Percentiles rank a stretch among this genome's conserved stretches.
Conservation (phyloP, 306 rosid genomes). For the Pterocarpus santalinus region DNA sequence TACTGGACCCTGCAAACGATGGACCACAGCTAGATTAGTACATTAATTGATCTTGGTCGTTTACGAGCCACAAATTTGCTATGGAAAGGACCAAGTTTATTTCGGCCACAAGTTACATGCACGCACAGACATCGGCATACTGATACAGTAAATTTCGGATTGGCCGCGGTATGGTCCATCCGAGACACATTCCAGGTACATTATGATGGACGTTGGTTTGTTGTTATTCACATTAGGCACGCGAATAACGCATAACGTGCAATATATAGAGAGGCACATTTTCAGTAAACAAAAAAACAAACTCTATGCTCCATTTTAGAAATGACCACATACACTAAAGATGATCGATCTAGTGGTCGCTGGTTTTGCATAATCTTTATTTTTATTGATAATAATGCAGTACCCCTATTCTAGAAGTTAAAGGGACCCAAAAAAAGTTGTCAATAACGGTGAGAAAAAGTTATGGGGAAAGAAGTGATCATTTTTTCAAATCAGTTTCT, state of each 20-base stretch:
- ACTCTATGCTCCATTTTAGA: constrained; percentile 26
- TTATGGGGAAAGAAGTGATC: constrained; percentile 27
- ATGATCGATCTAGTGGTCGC: constrained; percentile 35
- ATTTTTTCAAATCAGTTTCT: constrained; percentile 39
- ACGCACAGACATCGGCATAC: constrained; percentile 25
- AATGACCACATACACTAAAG: constrained; percentile 26
- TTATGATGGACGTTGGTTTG: constrained; percentile 28
- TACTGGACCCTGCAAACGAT: constrained; percentile 36
- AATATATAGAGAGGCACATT: constrained; percentile 21
- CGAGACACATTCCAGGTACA: background rate
- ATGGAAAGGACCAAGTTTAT: constrained; percentile 31
- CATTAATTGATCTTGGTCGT: constrained; percentile 28
- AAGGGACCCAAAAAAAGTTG: constrained; percentile 21
- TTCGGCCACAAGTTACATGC: constrained; percentile 16
- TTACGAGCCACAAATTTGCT: constrained; percentile 48
- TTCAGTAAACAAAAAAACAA: constrained; percentile 31
- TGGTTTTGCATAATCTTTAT: constrained; percentile 41
- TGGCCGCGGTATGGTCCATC: constrained; percentile 42
- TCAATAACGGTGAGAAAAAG: constrained; percentile 47
- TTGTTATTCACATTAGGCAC: constrained; percentile 27
- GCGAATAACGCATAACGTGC: constrained; percentile 29
- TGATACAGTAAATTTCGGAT: constrained; percentile 41
- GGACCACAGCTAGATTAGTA: constrained; percentile 31
- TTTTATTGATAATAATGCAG: constrained; percentile 35
- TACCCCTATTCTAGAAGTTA: constrained; percentile 39